Evolutionary conservation across 768 basidiomycete species (phyloP), one percentile per base, ranked within the genome.

Genomic region (Exsudoporus frostii): DNA sequence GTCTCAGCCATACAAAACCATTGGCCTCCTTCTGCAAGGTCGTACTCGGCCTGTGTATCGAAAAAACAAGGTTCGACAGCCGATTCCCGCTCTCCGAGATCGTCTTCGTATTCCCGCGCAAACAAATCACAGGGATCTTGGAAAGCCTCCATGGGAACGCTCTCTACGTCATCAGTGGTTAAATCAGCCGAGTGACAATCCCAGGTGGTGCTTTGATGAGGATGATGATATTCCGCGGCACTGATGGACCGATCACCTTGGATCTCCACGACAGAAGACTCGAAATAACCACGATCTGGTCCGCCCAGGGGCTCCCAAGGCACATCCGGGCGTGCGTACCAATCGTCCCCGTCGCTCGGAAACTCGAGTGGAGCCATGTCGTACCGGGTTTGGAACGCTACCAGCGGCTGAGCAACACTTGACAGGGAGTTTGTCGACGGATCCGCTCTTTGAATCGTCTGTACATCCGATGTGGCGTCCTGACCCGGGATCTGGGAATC

Each of bases 321-420:
- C 34, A 27, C 40, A 6, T 53, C 22, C 34, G n/a, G 20, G 29
- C 29, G 25, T 33, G 22, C 47, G 14, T 50, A 50, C 38, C 32
- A 37, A 34, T 48, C 51, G 13, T 58, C 55, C 9, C 45, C 44
- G 34, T 63, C 56, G 34, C 60, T 58, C n/a, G 46, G n/a, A 7
- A 58, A 50, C 38, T 50, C 56, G 49, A 50, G 48, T 42, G 56
- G 44, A 10, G 8, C 42, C 20, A 55, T 27, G 17, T 61, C 56
- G 48, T 61, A 58, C 36, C 37, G 24, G 34, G 54, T 55, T 14
- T 27, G 54, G 17, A 59, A 53, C 20, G 27, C 47, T 38, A 30
- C 19, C 50, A 52, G 19, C 33, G 48, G 40, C 24, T 53, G 53
- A 25, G 30, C 51, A 24, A 27, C 41, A 11, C 52, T 58, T 9